These are phyloP conservation scores for Rostrohypoxylon terebratum DNA, from an alignment of 495 filamentous ascomycete species.

Conservation along the genomic window DNA sequence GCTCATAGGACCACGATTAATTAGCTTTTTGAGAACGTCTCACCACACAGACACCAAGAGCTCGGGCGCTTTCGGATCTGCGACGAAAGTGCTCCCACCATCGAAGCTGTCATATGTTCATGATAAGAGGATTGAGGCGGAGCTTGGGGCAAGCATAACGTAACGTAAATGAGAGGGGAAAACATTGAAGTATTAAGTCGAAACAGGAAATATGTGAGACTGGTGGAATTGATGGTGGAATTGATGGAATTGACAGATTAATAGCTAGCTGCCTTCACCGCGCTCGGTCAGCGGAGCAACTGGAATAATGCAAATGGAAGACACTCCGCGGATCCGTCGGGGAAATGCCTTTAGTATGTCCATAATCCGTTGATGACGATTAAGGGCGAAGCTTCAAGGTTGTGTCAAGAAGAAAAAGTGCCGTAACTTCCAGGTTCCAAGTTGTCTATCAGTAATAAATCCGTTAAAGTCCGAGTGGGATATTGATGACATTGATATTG, in stretches of 20 bases:
- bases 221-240: background rate
- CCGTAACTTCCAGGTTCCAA: constrained; percentile 1
- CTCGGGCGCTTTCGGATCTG: constrained; percentile 43
- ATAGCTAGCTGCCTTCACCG: background rate
- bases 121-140: constrained; percentile 32
- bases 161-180: constrained; percentile 12
- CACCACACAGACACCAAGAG: constrained; percentile 27
- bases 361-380: constrained; percentile 18
- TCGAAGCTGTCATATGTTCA: constrained; percentile 24
- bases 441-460: constrained; percentile 30
- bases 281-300: constrained; percentile 12
- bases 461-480: constrained; percentile 41
- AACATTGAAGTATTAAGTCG: background rate
- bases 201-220: constrained; percentile 10
- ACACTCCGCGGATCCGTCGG: constrained; percentile 43
- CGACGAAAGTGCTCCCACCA: constrained; percentile 11
- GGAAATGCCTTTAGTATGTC: constrained; percentile 6
- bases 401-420: background rate
- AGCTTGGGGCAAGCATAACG: constrained; percentile 26
- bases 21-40: constrained; percentile 31
- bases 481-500: background rate
- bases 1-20: constrained; percentile 11
- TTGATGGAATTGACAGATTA: background rate
- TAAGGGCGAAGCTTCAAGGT: constrained; percentile 2
- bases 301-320: constrained; percentile 18